Evolutionary conservation across 495 filamentous ascomycete genomes (phyloP), one percentile per base, ranked within the genome.

Genomic region (Xylaria castorea): DNA sequence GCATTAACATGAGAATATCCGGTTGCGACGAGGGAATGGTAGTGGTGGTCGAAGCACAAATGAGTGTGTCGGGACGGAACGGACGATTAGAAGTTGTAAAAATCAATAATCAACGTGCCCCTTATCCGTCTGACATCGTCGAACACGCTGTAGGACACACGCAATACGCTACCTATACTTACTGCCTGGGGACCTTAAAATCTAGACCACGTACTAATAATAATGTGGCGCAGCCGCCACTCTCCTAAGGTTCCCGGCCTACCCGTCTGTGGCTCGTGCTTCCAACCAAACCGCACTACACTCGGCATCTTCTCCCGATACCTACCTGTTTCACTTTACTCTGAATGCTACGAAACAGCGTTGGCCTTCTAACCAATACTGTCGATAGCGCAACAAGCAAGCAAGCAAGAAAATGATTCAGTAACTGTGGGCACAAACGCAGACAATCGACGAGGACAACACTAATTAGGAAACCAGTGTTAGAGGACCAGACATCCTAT

Each of bases 101-200:
- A 55, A 55, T 11, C 50, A n/a, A 25, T 22, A 11, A 14, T 55
- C 22, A 30, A 18, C 27, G 1, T 5, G 50, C 53, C 53, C 53
- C 53, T 32, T 32, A 32, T 18, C 53, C 27, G 53, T 57, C 53
- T 57, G 53, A 57, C 50, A 53, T 53, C 50, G 50, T 53, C 50
- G 22, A 22, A n/a, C 50, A 25, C 22, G 22, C 50, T 25, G n/a
- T 25, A 25, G 7, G 0, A 48, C 44, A 48, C 44, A 5, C 18
- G 44, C 44, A n/a, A 46, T 18, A 46, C 42, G 5, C 44, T 1
- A 8, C 20, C 4, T 38, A 38, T 8, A 38, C 8, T 4, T 38
- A 38, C 36, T 44, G 42, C 42, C 1, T 1, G 7, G 42, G 4
- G 12, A 8, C 42, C 42, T 44, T n/a, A 2, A 50, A 6, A 0